A percentile compares a stretch with the other conserved stretches of the same genome.
Evolutionary conservation across 2,329 filamentous ascomycete genomes (phyloP).

Genomic region (Fusarium burgessii): DNA sequence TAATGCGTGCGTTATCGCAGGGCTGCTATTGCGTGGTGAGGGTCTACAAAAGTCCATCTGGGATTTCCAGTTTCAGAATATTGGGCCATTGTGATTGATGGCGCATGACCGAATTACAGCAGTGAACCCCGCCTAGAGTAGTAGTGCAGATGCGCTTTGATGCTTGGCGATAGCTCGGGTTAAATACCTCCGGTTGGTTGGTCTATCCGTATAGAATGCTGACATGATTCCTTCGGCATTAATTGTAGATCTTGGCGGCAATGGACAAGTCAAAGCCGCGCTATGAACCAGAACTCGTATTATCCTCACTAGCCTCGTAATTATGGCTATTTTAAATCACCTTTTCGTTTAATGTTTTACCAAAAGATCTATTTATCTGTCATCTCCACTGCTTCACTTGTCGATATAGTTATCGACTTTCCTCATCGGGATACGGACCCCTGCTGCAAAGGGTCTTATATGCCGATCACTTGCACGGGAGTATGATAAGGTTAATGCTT

Average conservation of each 20-base stretch:
- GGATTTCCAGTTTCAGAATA: conserved; percentile 22
- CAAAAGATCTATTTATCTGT: background rate
- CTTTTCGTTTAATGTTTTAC: background rate
- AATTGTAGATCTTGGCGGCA: background rate
- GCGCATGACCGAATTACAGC: conserved; percentile 22
- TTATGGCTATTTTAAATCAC: background rate
- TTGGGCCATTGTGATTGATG: conserved; percentile 20
- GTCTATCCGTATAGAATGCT: background rate
- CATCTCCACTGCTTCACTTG: conserved; percentile 15
- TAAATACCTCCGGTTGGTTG: conserved; percentile 3
- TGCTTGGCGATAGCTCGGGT: conserved; percentile 21
- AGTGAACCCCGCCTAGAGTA: conserved; percentile 15
- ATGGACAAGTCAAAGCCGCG: background rate
- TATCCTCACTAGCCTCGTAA: background rate
- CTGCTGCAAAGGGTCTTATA: conserved; percentile 17
- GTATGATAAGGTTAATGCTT: conserved; percentile 28
- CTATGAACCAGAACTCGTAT: background rate
- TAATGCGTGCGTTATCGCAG: conserved; percentile 25
- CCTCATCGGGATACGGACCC: conserved; percentile 24
- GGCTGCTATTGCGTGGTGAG: conserved; percentile 20
- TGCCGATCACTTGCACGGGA: conserved; percentile 28
- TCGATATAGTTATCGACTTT: conserved; percentile 25
- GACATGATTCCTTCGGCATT: conserved; percentile 8
- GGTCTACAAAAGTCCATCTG: conserved; percentile 23
- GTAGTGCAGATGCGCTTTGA: conserved; percentile 17